These are phyloP conservation scores for Volvox reticuliferus DNA, from an alignment of 139 green algal genomes.

Conservation along the genomic window DNA sequence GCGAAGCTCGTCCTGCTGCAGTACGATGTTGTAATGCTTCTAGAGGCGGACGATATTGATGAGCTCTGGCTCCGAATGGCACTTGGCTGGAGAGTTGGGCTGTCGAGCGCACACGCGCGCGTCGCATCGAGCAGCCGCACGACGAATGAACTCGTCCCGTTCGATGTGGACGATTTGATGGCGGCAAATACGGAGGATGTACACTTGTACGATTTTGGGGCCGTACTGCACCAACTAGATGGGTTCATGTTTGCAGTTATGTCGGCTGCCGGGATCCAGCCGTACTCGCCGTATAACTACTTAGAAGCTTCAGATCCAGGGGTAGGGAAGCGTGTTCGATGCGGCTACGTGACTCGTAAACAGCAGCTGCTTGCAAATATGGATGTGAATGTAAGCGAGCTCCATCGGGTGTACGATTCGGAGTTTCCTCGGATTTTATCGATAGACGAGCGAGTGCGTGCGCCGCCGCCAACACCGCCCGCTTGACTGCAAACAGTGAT, in stretches of 20 bases:
- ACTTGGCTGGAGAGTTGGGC: constrained; percentile 33
- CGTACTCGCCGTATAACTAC: neutral
- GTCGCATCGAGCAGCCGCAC: neutral
- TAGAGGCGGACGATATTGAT: constrained; percentile 20
- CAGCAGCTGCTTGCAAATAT: neutral
- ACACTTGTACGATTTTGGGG: constrained; percentile 25
- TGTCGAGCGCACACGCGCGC: constrained; percentile 8
- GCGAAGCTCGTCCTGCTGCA: constrained; percentile 38
- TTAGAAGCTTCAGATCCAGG: neutral
- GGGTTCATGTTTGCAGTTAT: constrained; percentile 20
- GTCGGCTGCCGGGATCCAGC: neutral
- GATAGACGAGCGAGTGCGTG: constrained; percentile 5
- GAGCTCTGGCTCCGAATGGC: constrained; percentile 25
- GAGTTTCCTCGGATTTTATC: neutral
- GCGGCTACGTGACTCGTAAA: constrained; percentile 29
- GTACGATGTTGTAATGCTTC: constrained; percentile 42
- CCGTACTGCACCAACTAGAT: constrained; percentile 21
- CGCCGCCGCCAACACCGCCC: too few relatives aligned
- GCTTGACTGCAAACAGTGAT: neutral
- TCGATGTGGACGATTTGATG: constrained; percentile 18
- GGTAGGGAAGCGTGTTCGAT: neutral
- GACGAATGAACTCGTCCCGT: neutral
- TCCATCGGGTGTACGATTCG: neutral
- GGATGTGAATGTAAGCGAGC: neutral
- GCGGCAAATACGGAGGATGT: constrained; percentile 15